Evolutionary conservation across 441 rosid genomes (phyloP).

Genomic region (Cnidoscolus chayamansa): DNA sequence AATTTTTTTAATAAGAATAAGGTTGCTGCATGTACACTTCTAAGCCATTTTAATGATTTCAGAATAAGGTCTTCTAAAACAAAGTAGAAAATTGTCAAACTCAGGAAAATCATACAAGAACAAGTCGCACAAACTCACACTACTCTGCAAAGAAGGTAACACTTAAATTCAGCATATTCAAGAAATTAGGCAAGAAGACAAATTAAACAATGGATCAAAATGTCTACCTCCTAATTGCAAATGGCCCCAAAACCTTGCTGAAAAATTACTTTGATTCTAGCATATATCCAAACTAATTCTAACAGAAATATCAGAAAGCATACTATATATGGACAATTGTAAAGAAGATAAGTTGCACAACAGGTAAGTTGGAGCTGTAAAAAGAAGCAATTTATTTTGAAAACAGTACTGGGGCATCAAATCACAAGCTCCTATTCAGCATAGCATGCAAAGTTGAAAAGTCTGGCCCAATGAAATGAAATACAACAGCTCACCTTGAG

Average conservation of each 20-base stretch:
- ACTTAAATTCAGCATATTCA: not conserved
- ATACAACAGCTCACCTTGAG: slow-evolving; percentile 49
- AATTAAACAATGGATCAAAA: not conserved
- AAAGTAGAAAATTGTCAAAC: not conserved
- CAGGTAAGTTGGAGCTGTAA: not conserved
- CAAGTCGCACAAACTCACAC: not conserved
- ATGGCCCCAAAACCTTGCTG: slow-evolving; percentile 3
- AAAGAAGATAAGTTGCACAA: not conserved
- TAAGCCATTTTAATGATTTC: not conserved
- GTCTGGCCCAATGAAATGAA: slow-evolving; percentile 20
- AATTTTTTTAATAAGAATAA: not conserved
- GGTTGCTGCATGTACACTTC: too few species aligned
- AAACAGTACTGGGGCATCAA: slow-evolving; percentile 22
- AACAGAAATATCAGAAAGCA: not conserved
- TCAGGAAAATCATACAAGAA: not conserved
- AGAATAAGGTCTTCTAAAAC: not conserved
- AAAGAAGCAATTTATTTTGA: slow-evolving; percentile 11
- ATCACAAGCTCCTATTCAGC: slow-evolving; percentile 9
- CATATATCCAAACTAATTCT: slow-evolving; percentile 3
- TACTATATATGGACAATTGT: not conserved
- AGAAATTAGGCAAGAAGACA: slow-evolving; percentile 3
- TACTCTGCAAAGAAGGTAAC: not conserved
- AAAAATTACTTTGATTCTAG: not conserved
- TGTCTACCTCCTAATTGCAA: not conserved
- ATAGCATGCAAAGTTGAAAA: slow-evolving; percentile 17